Evolutionary conservation across 164 flowering plant species (phyloP), one percentile per base, ranked within the genome.

Genomic region (Vitis riparia): DNA sequence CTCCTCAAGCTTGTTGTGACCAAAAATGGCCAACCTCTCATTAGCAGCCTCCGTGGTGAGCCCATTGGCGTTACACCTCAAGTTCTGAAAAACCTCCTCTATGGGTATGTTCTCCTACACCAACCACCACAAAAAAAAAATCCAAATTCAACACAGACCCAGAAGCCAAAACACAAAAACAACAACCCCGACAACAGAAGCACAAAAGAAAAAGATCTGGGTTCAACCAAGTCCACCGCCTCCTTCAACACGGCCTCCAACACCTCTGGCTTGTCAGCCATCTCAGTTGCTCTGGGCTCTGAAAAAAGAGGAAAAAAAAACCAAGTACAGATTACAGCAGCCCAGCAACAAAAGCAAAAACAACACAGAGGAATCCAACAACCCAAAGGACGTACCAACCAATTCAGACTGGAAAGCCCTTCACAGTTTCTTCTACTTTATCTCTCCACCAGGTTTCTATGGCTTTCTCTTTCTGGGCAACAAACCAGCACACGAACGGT

Each of bases 101-200:
- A 89, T 73, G 9, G 94, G 94, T 64, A 90, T 86, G 66, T 88
- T 85, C 62, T 91, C 98, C 98, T 92, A 82, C 71, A 81, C 55
- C 44, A 37, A 37, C 44, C 44, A 37, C 44, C 44, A 37, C 44
- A 7, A 37, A 3, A 37, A n/a, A n/a, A 74, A 44, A 65, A 13
- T 23, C 29, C 68, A 67, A 65, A 23, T 53, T 66, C 32, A 55
- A 13, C 66, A 72, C 59, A 70, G 60, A 44, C 51, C 51, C 51
- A 73, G 49, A 55, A 11, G 37, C 23, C 66, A 73, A 68, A 61
- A 61, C 62, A 12, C 59, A 67, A 13, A 52, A 60, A n/a, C 44
- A 64, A 59, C 47, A 12, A 68, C 53, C 27, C 16, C 12, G 65
- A 67, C 5, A 55, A 49, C 66, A 29, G 27, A 58, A 12, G 14